These are phyloP conservation scores for Solanum rostratum DNA, from an alignment of 257 asterid genomes.

Conservation along the genomic window DNA sequence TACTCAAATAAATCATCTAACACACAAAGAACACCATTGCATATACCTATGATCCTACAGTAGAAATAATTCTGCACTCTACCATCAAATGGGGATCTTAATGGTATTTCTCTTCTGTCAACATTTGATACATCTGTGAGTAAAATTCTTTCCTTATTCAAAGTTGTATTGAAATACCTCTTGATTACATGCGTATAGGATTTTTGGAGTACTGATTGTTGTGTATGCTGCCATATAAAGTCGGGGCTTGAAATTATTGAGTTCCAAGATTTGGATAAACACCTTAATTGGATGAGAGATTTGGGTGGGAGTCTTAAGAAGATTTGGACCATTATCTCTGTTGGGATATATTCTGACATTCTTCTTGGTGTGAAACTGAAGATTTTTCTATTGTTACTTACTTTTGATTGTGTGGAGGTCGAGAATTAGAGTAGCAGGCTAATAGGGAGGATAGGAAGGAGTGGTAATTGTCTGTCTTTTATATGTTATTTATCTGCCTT, in stretches of 20 bases:
- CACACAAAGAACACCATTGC: slow-evolving; percentile 21
- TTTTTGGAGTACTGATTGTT: not conserved
- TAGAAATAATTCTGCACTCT: not conserved
- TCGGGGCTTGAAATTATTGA: not conserved
- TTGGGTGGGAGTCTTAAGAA: not conserved
- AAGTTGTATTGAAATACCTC: not conserved
- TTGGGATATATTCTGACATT: not conserved
- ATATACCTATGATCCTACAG: slow-evolving; percentile 14
- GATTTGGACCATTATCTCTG: not conserved
- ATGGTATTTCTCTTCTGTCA: not conserved
- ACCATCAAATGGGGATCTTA: not conserved
- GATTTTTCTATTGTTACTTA: not conserved
- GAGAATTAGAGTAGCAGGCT: too few species aligned
- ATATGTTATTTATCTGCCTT: too few species aligned
- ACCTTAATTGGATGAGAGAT: slow-evolving; percentile 1
- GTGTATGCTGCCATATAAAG: not conserved
- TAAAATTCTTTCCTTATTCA: not conserved
- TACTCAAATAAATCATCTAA: slow-evolving; percentile 14
- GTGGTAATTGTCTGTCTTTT: too few species aligned
- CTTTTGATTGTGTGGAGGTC: too few species aligned
- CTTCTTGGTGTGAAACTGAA: not conserved
- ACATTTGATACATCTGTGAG: not conserved
- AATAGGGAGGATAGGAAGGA: too few species aligned
- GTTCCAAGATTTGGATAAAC: slow-evolving; percentile 3
- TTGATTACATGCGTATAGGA: not conserved